Evolutionary conservation across 306 rosid genomes (phyloP).

Genomic region (Prunus persica): DNA sequence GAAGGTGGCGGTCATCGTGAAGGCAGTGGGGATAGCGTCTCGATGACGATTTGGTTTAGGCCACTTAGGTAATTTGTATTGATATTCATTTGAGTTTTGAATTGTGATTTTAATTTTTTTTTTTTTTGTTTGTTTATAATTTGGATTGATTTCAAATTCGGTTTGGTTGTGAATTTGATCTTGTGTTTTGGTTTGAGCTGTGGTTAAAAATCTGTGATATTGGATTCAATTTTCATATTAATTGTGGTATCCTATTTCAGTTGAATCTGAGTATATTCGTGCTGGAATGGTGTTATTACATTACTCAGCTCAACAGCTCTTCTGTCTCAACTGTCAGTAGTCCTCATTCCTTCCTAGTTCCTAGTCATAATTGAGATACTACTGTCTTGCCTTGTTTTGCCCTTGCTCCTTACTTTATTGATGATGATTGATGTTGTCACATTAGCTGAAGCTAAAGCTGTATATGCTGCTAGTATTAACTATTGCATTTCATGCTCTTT

Average conservation of each 20-base stretch:
- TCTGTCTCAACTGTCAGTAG: background rate
- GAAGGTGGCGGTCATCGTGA: slow-evolving; percentile 33
- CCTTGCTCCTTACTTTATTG: background rate
- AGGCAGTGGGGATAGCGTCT: background rate
- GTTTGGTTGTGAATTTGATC: too few species aligned
- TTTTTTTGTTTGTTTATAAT: too few species aligned
- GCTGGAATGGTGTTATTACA: background rate
- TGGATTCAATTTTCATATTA: too few species aligned
- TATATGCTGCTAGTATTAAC: background rate
- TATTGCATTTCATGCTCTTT: background rate
- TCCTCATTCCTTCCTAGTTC: background rate
- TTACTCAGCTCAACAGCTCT: background rate
- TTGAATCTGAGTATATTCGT: too few species aligned
- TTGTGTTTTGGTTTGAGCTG: too few species aligned
- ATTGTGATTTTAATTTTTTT: too few species aligned
- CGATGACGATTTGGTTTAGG: too few species aligned
- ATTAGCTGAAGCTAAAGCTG: background rate
- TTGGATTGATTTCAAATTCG: too few species aligned
- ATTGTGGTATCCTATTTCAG: too few species aligned
- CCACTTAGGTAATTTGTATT: too few species aligned
- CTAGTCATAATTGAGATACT: background rate
- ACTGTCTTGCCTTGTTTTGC: background rate
- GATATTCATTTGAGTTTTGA: too few species aligned
- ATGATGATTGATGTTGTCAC: background rate
- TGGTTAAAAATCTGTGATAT: too few species aligned